Evolutionary conservation across 306 rosid species (phyloP).

Genomic region (Ziziphus jujuba): DNA sequence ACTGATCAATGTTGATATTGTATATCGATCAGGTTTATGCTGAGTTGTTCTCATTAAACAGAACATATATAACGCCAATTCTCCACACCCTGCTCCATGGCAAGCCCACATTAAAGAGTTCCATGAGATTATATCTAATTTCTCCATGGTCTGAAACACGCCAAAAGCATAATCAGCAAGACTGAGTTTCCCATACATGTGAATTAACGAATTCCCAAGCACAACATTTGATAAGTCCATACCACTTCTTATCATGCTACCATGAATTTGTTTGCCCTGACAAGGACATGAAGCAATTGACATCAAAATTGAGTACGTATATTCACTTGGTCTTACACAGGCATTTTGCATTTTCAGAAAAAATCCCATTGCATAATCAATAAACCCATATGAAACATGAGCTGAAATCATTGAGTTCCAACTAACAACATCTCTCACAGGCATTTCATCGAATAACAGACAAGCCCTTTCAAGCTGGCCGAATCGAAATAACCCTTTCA

Average conservation of each 20-base stretch:
- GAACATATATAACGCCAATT: conserved; percentile 63
- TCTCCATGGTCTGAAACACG: conserved; percentile 56
- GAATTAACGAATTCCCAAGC: conserved; percentile 70
- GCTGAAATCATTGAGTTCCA: conserved; percentile 84
- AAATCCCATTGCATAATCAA: conserved; percentile 40
- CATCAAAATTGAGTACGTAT: conserved; percentile 69
- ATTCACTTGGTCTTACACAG: conserved; percentile 60
- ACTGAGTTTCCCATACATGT: conserved; percentile 74
- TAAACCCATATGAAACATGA: conserved; percentile 42
- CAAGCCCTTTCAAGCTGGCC: conserved; percentile 46
- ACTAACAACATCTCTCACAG: conserved; percentile 65
- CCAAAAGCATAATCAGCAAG: conserved; percentile 53
- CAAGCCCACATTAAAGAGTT: conserved; percentile 71
- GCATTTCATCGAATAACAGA: conserved; percentile 66
- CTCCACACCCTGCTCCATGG: conserved; percentile 53
- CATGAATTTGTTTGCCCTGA: conserved; percentile 72
- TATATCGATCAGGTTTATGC: conserved; percentile 62
- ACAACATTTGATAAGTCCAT: conserved; percentile 52
- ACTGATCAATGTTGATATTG: conserved; percentile 60
- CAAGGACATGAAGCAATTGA: conserved; percentile 36
- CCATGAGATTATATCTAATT: conserved; percentile 72
- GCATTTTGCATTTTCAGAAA: conserved; percentile 56
- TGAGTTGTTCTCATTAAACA: conserved; percentile 42
- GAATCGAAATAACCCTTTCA: conserved; percentile 51
- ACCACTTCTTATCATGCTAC: conserved; percentile 54